Base-by-base conservation (phyloP, 176 grass and related monocot species). In the Chrysopogon serrulatus region DNA sequence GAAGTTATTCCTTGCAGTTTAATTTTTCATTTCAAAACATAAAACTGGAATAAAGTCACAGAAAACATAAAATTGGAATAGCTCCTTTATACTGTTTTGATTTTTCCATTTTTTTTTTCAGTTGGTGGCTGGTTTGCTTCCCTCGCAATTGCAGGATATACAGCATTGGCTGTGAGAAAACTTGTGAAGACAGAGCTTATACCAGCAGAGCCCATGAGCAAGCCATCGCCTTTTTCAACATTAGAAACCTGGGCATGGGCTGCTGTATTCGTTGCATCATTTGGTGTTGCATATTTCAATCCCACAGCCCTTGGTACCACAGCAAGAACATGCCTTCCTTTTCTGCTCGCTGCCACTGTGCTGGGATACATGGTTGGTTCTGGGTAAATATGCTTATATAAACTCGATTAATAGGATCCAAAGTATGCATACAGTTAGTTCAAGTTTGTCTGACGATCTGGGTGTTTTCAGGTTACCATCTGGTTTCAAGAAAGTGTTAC, bases 301-400 rank as follows among this genome's bases (percentile, higher is more conserved):
- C 93, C 96, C 48, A 83, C 71, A 1, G 85, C 87, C 23, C 74
- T 95, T 32, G 93, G 96, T 48, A 96, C 85, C 61, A 95, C 79
- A 54, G 93, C 96, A 36, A 85, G 73, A 68, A 98, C 96, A 17
- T 92, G 96, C 36, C 89, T 98, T 31, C 93, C 96, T 2, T 98
- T 98, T 57, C 73, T 98, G 74, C 87, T 98, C 32, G 87, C 93
- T 31, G 90, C 93, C 49, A 98, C 87, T 40, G 93, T 94, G 30
- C 67, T 95, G 78, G 96, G 93, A 81, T 98, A 94, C 88, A 94
- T 98, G 89, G 74, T 92, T 88, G 93, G 96, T 90, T 89, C 93
- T 80, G 87, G 96, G 96, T 98, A 95, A 95, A 87, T 68, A 43
- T 72, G 41, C 74, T 61, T 54, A 13, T 40, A 51, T 44, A 44